Base-by-base conservation (phyloP, 345 rosid genomes). In the Syzygium oleosum region DNA sequence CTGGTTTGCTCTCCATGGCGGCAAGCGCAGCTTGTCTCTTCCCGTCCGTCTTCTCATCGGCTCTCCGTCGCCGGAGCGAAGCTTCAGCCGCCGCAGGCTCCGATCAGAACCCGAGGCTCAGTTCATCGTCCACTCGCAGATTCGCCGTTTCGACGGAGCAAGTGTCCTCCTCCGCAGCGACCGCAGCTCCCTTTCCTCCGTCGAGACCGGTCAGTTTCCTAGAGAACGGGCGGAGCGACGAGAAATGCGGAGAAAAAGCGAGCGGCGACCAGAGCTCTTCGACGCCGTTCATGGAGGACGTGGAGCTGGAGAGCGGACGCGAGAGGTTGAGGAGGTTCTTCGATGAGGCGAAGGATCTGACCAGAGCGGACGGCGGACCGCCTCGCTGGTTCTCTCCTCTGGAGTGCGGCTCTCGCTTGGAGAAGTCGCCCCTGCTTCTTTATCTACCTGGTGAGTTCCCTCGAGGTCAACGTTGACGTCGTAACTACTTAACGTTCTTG, bases 371-470 rank as follows among this genome's bases (percentile, higher is more conserved):
- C 86, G 93, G 92, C 2, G 94, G 96, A 52, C 95, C 95, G 65
- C 93, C 94, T 59, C 94, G 97, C 84, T 95, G 98, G 96, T 95
- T 96, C 91, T 92, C 95, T 84, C 98, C 97, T 80, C 79, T 92
- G 86, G 96, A 92, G 84, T 92, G 93, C 90, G 91, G 94, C 84
- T 87, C 92, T 84, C 93, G 56, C 77, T 53, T 86, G 86, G 88
- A 86, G 46, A 91, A 92, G 58, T 91, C 98, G 46, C 98, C 98
- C 12, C 90, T 95, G 59, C 96, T 96, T 34, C 94, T 96, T 27
- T 96, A 87, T 89, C 90, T 96, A 89, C 96, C 97, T 51, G 98
- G 97, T 95, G 85, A 78, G 92, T 84, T 53, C 80, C 38, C 73
- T 56, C 51, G 78, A 65, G 43, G 78, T 38, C 23, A 5, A 17